A percentile compares a stretch with the other conserved stretches of the same genome.
phyloP scores from a whole-genome alignment of 106 monocot species.

The Acorus calamus region DNA sequence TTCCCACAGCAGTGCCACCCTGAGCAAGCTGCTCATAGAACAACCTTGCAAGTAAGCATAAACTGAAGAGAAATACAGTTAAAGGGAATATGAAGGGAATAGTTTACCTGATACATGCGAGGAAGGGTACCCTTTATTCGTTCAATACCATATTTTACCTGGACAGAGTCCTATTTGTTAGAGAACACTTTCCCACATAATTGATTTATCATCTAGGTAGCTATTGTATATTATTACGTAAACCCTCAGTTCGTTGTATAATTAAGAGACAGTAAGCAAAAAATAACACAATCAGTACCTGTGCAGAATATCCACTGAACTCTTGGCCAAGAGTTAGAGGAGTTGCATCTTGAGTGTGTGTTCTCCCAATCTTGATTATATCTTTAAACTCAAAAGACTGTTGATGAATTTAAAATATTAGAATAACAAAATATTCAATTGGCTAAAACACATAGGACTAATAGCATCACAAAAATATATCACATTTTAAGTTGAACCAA shows the following conservation, averaged over 20 bases:
- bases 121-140: slow-evolving; percentile 66
- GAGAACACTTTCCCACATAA: too few relatives aligned
- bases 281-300: slow-evolving; percentile 27
- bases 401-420: too few relatives aligned
- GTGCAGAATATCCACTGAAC: slow-evolving; percentile 92
- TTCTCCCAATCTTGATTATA: slow-evolving; percentile 94
- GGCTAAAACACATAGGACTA: background rate
- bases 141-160: slow-evolving; percentile 87
- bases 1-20: slow-evolving; percentile 99
- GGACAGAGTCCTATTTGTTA: too few relatives aligned
- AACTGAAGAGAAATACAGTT: background rate
- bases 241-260: too few relatives aligned
- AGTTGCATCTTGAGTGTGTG: slow-evolving; percentile 97
- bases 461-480: too few relatives aligned
- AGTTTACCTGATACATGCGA: slow-evolving; percentile 87
- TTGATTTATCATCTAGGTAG: too few relatives aligned
- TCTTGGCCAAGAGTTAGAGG: slow-evolving; percentile 98
- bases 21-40: slow-evolving; percentile 78
- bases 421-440: background rate
- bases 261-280: too few relatives aligned
- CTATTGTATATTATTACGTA: too few relatives aligned
- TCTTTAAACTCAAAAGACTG: slow-evolving; percentile 92
- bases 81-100: background rate
- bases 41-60: background rate
- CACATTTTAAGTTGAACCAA: too few relatives aligned